phyloP scores from a whole-genome alignment of 2,329 filamentous ascomycete species.

The Lachnellula cervina region DNA sequence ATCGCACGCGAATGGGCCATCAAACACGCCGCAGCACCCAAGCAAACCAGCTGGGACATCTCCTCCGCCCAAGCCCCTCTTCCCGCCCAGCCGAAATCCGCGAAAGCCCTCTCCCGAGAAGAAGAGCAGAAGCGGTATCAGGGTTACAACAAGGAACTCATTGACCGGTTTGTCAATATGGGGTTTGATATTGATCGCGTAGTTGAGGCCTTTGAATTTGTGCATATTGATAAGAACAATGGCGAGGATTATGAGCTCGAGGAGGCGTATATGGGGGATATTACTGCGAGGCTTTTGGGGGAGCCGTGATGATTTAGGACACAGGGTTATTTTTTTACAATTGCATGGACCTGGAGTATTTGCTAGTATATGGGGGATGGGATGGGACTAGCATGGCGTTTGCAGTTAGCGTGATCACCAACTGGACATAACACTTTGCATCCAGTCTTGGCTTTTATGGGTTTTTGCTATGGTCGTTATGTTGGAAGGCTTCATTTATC shows the following conservation, averaged over 20 bases:
- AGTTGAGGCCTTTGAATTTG: constrained; percentile 74
- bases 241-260: constrained; percentile 83
- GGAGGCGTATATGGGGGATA: constrained; percentile 83
- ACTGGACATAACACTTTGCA: no score
- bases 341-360: no score
- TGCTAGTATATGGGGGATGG: no score
- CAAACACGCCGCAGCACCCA: constrained; percentile 72
- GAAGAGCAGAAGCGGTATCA: constrained; percentile 57
- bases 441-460: no score
- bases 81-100: constrained; percentile 20
- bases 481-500: no score
- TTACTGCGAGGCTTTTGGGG: constrained; percentile 78
- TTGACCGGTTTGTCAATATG: constrained; percentile 84
- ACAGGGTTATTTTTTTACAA: no score
- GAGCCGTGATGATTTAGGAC: constrained; percentile 46
- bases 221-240: constrained; percentile 73
- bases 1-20: constrained; percentile 90
- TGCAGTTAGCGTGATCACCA: no score
- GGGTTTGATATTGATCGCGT: constrained; percentile 86
- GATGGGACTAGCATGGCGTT: no score
- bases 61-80: constrained; percentile 32
- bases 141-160: constrained; percentile 79
- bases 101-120: constrained; percentile 22
- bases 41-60: constrained; percentile 45
- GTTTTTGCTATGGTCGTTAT: no score